phyloP scores from a whole-genome alignment of 495 filamentous ascomycete genomes.

The Evernia prunastri region DNA sequence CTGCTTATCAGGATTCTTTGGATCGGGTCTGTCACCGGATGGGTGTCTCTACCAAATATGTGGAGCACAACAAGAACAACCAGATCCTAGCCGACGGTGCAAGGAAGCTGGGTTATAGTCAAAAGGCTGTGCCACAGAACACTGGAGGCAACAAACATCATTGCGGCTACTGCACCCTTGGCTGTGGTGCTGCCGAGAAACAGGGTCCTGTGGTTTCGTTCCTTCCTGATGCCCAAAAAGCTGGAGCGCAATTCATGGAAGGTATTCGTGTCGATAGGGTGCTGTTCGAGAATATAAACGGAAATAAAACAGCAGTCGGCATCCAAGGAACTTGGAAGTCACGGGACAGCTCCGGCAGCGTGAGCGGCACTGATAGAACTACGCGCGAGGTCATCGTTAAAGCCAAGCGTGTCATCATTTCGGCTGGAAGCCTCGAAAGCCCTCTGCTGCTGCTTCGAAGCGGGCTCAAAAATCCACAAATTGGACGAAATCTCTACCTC shows the following conservation, averaged over 20 bases:
- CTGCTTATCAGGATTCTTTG: slow-evolving; percentile 67
- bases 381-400: slow-evolving; percentile 59
- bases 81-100: slow-evolving; percentile 65
- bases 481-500: slow-evolving; percentile 77
- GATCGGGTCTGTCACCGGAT: slow-evolving; percentile 68
- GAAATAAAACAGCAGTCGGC: slow-evolving; percentile 56
- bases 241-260: slow-evolving; percentile 74
- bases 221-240: slow-evolving; percentile 67
- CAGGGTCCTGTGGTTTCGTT: slow-evolving; percentile 71
- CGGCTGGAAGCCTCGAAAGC: slow-evolving; percentile 64
- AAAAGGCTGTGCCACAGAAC: slow-evolving; percentile 72
- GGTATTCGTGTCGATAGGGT: slow-evolving; percentile 64
- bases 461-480: slow-evolving; percentile 66
- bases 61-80: slow-evolving; percentile 67
- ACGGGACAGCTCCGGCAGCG: slow-evolving; percentile 53
- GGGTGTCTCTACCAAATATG: slow-evolving; percentile 64
- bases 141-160: slow-evolving; percentile 62
- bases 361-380: slow-evolving; percentile 42
- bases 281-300: slow-evolving; percentile 51
- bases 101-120: slow-evolving; percentile 65
- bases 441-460: slow-evolving; percentile 71
- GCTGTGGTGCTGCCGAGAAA: slow-evolving; percentile 67
- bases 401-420: slow-evolving; percentile 77
- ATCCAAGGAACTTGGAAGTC: slow-evolving; percentile 69
- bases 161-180: slow-evolving; percentile 72